Base-by-base conservation (phyloP, 1,284 basidiomycete species). In the Schizophyllum commune region DNA sequence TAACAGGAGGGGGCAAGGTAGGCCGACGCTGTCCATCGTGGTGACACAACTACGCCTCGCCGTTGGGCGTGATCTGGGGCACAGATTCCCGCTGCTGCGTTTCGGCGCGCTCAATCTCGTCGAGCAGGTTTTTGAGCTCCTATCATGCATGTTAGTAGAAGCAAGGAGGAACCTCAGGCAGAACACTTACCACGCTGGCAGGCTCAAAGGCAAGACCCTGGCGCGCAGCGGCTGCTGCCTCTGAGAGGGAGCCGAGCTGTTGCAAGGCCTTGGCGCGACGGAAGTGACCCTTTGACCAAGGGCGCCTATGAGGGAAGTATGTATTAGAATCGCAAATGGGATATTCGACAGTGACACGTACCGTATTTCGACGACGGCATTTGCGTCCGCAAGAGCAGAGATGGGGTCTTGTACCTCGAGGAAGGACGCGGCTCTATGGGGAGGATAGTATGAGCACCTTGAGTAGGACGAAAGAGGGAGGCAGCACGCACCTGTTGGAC, bases 381-480 rank as follows among this genome's bases (percentile, higher is more conserved):
- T 94, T 0, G 96, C 95, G 70, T 99, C 96, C 21, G 89, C 89
- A 6, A 98, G 77, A 1, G 96, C 93, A 56, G 87, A 85, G 60
- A 94, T 80, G 72, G 82, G 87, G 74, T 96, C 92, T 6, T 85
- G 85, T 1, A 83, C 78, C 63, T 91, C 90, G 58, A 85, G 83
- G 73, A 89, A 91, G 1, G 95, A 90, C 0, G 95, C 94, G 5
- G 91, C 92, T 58, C 96, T 85, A 74, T 98, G 98, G 93, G 95
- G 56, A 98, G 73, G 65, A 93, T 83, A 93, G 86, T 9, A 91
- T 88, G 55, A 97, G 82, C 71, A 98, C 96, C 67, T 98, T 96
- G 58, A 91, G 83, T 73, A 92, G 85, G 62, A 94, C 72, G 51
- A 84, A 82, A 59, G 89, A 88, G 2, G 3, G 19, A 11, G 3